A percentile compares a stretch with the other conserved stretches of the same genome.
phyloP scores from a whole-genome alignment of 2,329 filamentous ascomycete species.

The Aspergillus sp. region DNA sequence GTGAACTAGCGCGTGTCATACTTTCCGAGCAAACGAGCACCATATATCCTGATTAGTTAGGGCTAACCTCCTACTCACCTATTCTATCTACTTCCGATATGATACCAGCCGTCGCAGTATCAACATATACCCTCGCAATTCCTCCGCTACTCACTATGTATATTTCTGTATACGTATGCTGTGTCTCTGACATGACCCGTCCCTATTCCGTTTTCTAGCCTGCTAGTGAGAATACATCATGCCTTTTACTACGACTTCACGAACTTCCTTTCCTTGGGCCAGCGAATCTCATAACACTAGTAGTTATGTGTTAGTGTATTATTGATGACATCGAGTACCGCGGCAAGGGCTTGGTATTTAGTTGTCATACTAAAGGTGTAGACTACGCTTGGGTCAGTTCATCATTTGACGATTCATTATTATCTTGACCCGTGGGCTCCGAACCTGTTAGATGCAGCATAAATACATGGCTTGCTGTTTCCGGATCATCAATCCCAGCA shows the following conservation, averaged over 20 bases:
- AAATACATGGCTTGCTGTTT: no score
- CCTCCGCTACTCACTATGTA: not conserved
- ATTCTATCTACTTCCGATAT: not conserved
- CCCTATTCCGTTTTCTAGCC: not conserved
- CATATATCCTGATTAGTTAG: not conserved
- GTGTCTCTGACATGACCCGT: not conserved
- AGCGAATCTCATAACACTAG: no score
- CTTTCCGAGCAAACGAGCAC: not conserved
- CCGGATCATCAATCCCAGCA: no score
- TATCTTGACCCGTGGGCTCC: no score
- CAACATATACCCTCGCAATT: constrained; percentile 3
- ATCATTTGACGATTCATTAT: no score
- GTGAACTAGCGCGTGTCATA: not conserved
- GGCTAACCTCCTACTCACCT: not conserved
- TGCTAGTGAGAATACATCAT: not conserved
- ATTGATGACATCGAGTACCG: no score
- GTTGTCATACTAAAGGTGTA: no score
- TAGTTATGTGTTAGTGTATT: no score
- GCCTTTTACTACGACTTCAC: not conserved
- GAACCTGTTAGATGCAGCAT: no score
- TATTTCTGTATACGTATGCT: constrained; percentile 1
- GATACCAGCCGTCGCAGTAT: constrained; percentile 2
- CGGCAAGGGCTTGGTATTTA: no score
- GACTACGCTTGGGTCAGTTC: no score
- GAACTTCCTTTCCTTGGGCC: no score